Evolutionary conservation across 2,329 filamentous ascomycete genomes (phyloP), one percentile per base, ranked within the genome.

Genomic region (Xylaria sp.): DNA sequence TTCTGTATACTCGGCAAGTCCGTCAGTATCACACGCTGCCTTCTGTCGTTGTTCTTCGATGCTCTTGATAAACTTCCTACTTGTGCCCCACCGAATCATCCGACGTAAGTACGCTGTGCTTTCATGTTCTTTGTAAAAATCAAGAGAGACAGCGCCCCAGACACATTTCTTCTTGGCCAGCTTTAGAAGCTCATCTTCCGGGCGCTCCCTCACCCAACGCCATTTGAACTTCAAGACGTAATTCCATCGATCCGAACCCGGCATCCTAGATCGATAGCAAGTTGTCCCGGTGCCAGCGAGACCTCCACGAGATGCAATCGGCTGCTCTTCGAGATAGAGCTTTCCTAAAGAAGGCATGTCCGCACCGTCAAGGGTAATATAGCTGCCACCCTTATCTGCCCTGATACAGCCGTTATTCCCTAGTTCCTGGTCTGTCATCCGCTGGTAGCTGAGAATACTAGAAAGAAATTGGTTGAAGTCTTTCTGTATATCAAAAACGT

Each of bases 171-270:
- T 32, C 60, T 74, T 71, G 21, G 71, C 76, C 56, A 78, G 55
- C 42, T 65, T 74, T 24, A 80, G 71, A 64, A 80, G 72, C 70
- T 80, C 76, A 27, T 77, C 72, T 67, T 81, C 79, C 1, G 75
- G 71, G 64, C 74, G 75, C 0, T 74, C 69, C 53, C 71, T 73
- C 4, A 70, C 74, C 75, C 74, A 77, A 21, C 78, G 77, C 78
- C 78, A 80, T 64, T 77, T 78, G 64, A 78, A 77, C 61, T 79
- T 79, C 27, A 79, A 45, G 61, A 75, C 73, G 64, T 72, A 73
- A 56, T 72, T 59, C 75, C 75, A 79, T 70, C 39, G 65, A 67
- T 68, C 54, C 4, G 76, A 77, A 58, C 61, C 64, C 45, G 70
- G 66, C 27, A 27, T 68, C 71, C 66, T 77, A 51, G 75, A 75